Base-by-base conservation (phyloP, 1,284 basidiomycete species). In the Ceraceosorus guamensis region DNA sequence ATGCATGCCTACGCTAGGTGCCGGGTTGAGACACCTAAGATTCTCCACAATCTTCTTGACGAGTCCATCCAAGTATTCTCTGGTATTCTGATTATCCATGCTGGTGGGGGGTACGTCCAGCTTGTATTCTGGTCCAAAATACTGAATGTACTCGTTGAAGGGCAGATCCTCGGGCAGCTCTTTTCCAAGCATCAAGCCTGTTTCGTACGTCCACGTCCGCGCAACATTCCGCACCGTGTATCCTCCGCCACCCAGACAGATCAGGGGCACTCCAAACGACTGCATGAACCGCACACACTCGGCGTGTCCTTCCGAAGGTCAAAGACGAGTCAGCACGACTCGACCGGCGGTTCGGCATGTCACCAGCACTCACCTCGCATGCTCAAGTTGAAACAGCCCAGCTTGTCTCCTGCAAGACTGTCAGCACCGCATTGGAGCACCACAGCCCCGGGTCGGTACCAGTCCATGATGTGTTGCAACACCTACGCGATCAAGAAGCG, bases 401-500 rank as follows among this genome's bases (percentile, higher is more conserved):
- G 81, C 78, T 95, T 93, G 80, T 98, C 93, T 6, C 91, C 92
- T 0, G 92, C 85, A 37, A 98, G 80, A 10, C 91, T 95, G 75
- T 98, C 93, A 8, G 91, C 90, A 47, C 95, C 95, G 70, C 93
- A 96, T 76, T 98, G 93, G 2, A 98, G 81, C 1, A 97, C 84
- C 49, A 98, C 86, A 0, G 86, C 93, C 1, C 88, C 86, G 0
- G 93, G 93, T 48, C 84, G 84, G 78, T 84, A 98, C 67, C 90
- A 89, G 52, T 95, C 90, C 70, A 97, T 83, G 62, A 95, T 89
- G 70, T 85, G 86, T 56, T 85, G 81, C 35, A 97, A 83, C 46
- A 95, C 39, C 39, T 41, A 3, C 39, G 24, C 24, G 24, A 24
- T 24, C 24, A 24, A 24, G 24, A 3, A 24, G 24, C 24, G 24